phyloP scores from a whole-genome alignment of 495 filamentous ascomycete genomes.

The Ascobolus immersus region DNA sequence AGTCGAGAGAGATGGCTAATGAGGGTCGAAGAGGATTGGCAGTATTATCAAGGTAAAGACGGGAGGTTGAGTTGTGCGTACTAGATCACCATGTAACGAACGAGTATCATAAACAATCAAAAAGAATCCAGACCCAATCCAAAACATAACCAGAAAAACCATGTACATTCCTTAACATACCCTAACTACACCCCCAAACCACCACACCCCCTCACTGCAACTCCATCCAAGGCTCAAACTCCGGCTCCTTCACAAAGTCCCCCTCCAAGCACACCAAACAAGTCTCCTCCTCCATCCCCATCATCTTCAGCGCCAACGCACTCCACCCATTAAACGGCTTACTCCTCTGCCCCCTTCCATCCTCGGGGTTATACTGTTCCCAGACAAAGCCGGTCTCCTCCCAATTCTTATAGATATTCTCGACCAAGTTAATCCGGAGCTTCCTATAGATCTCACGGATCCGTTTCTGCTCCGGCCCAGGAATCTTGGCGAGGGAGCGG shows the following conservation, averaged over 20 bases:
- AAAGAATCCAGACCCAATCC: too few relatives aligned
- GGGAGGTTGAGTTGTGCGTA: too few relatives aligned
- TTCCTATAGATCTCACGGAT: constrained; percentile 49
- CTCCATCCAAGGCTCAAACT: too few relatives aligned
- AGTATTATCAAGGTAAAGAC: too few relatives aligned
- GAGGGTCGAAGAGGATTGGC: too few relatives aligned
- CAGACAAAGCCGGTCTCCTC: constrained; percentile 82
- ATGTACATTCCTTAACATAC: too few relatives aligned
- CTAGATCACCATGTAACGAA: too few relatives aligned
- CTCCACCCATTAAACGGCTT: constrained; percentile 99
- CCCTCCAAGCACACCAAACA: not conserved
- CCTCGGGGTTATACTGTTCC: constrained; percentile 96
- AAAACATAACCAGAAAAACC: too few relatives aligned
- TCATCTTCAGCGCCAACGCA: constrained; percentile 88
- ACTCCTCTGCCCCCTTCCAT: constrained; percentile 71
- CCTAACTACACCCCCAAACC: too few relatives aligned
- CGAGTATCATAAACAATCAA: too few relatives aligned
- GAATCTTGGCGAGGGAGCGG: constrained; percentile 21
- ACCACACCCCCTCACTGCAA: too few relatives aligned
- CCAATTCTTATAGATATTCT: constrained; percentile 75
- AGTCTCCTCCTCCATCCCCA: constrained; percentile 51
- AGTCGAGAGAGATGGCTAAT: too few relatives aligned
- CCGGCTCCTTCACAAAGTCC: not conserved
- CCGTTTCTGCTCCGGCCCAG: constrained; percentile 41
- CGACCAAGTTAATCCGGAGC: constrained; percentile 60